Base-by-base conservation (phyloP, 2,329 filamentous ascomycete species). In the Lachnellula subtilissima region DNA sequence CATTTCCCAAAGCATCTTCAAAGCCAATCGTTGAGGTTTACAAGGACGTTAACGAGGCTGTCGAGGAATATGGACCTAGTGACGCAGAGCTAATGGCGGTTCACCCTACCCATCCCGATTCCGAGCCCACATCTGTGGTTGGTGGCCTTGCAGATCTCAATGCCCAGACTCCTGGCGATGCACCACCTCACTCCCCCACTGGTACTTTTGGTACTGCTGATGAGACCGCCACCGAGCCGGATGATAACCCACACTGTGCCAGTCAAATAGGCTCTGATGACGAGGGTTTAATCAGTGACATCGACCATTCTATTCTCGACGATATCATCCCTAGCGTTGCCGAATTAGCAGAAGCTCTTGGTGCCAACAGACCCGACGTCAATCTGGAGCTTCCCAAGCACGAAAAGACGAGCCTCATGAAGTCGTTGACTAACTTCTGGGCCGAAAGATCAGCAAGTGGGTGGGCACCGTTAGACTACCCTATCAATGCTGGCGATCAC, bases 341-440 rank as follows among this genome's bases (percentile, higher is more conserved):
- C 63, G 83, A 85, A 54, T 78, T 87, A 52, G 82, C 82, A 2
- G 81, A 84, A 48, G 81, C 81, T 58, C 77, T 85, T 59, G 72
- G 75, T 40, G 73, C 70, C 11, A 64, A 66, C 39, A 86, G 84
- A 62, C 28, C 45, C 23, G 84, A 85, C 52, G 79, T 85, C 23
- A 79, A 81, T 0, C 73, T 89, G 9, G 91, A 96, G 64, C 79
- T 99, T 12, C 91, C 91, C 1, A 96, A 91, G 67, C 91, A 97
- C 68, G 91, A 97, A 69, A 94, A 93, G 71, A 92, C 86, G 55
- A 97, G 91, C 47, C 77, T 97, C 62, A 88, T 99, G 83, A 96
- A 95, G 69, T 91, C 97, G 76, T 79, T 99, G 47, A 94, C 91
- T 15, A 97, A 93, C 67, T 99, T 99, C 72, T 99, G 94, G 94